phyloP scores from a whole-genome alignment of 2,329 filamentous ascomycete genomes.

The Alternaria sp. region DNA sequence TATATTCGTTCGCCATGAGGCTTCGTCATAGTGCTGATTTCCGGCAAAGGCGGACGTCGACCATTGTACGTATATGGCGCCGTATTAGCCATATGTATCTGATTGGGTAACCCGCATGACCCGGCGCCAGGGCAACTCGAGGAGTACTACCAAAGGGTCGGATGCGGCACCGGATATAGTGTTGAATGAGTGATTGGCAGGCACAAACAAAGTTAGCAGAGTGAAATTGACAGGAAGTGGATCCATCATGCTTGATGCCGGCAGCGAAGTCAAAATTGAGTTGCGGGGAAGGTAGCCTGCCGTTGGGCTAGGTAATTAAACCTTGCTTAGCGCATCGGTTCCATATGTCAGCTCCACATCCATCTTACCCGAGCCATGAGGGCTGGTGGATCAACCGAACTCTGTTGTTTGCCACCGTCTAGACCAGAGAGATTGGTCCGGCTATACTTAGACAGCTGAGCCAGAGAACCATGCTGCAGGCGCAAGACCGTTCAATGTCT shows the following conservation, averaged over 20 bases:
- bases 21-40: not conserved
- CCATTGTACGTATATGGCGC: not conserved
- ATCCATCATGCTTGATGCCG: not conserved
- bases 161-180: not conserved
- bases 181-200: not conserved
- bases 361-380: not conserved
- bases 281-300: conserved; percentile 4
- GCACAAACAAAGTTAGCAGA: not conserved
- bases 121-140: not conserved
- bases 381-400: not conserved
- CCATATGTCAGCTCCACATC: not conserved
- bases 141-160: not conserved
- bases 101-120: not conserved
- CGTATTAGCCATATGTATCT: not conserved
- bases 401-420: not conserved
- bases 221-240: not conserved
- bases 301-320: not conserved
- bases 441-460: not conserved
- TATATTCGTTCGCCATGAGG: not conserved
- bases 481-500: not conserved
- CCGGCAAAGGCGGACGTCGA: not conserved
- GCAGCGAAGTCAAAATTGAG: not conserved
- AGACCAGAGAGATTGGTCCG: not conserved
- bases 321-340: conserved; percentile 2
- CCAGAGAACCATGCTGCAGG: not conserved